These are phyloP conservation scores for Didymellaceae sp. DNA, from an alignment of 2,329 filamentous ascomycete genomes.

Conservation along the genomic window DNA sequence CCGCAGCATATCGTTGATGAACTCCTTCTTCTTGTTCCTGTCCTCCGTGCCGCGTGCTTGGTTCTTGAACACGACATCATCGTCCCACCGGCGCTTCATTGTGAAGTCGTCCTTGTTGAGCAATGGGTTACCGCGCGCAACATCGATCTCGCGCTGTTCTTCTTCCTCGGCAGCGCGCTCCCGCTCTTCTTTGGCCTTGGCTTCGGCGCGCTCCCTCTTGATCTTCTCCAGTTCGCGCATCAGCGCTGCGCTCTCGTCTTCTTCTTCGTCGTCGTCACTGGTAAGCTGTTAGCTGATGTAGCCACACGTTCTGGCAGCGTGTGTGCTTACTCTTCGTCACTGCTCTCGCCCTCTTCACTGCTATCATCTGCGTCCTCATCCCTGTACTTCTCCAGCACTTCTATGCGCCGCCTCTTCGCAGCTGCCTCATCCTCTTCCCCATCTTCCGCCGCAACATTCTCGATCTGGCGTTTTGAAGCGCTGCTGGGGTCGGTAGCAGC, in stretches of 20 bases:
- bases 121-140: slow-evolving; percentile 89
- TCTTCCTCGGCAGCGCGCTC: slow-evolving; percentile 82
- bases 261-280: slow-evolving; percentile 62
- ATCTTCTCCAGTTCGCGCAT: slow-evolving; percentile 95
- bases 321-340: slow-evolving; percentile 61
- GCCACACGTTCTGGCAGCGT: not conserved
- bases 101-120: slow-evolving; percentile 88
- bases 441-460: slow-evolving; percentile 52
- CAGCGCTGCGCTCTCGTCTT: slow-evolving; percentile 82
- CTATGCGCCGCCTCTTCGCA: slow-evolving; percentile 75
- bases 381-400: slow-evolving; percentile 82
- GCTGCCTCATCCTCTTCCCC: slow-evolving; percentile 72
- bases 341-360: slow-evolving; percentile 60
- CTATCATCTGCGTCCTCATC: slow-evolving; percentile 83
- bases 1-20: slow-evolving; percentile 92
- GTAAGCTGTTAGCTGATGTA: slow-evolving; percentile 20
- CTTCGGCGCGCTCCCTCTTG: slow-evolving; percentile 81
- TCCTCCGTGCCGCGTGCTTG: slow-evolving; percentile 95
- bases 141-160: slow-evolving; percentile 83
- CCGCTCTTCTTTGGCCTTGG: slow-evolving; percentile 81
- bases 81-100: slow-evolving; percentile 93
- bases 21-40: slow-evolving; percentile 89
- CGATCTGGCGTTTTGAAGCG: slow-evolving; percentile 69
- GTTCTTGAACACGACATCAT: slow-evolving; percentile 99
- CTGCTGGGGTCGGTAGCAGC: slow-evolving; percentile 49